Evolutionary conservation across 495 filamentous ascomycete species (phyloP), one percentile per base, ranked within the genome.

Genomic region (Chaetomidium leptoderma): DNA sequence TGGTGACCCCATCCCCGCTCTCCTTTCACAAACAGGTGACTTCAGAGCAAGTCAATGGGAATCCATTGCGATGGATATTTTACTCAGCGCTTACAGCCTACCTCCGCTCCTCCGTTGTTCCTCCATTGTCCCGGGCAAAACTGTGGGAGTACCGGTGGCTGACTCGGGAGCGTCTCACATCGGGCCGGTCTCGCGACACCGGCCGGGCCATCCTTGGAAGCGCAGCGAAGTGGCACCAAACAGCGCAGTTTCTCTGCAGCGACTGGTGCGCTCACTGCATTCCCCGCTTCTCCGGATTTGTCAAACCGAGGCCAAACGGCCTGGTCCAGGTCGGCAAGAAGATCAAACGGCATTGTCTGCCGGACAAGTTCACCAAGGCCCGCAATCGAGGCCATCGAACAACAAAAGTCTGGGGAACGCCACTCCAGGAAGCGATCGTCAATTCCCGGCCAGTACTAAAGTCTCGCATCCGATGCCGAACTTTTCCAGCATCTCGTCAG

Each of bases 171-270:
- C 30, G 55, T 58, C 46, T 58, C 46, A 58, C 36, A 29, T 51
- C 46, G n/a, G 47, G 36, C 46, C 33, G 32, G 54, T 26, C 44
- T 35, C 33, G 8, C 33, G n/a, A 3, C 35, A 6, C 37, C 27
- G 55, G 30, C 55, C 55, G 33, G 55, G 55, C 36, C 45, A 58
- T 29, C 55, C 55, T n/a, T 51, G 55, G 47, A 42, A 49, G 35
- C 27, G 19, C 29, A 6, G 26, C 7, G 17, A 58, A 58, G 13
- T 16, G 27, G 27, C n/a, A 58, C 35, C n/a, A 0, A 19, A 24
- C 19, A 27, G 53, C 30, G 21, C 24, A 21, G 33, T 14, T 7
- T 14, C 0, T 11, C n/a, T 9, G 19, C 11, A 23, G 3, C 29
- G 9, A 24, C 36, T 19, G 37, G 27, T 24, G 16, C 36, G 16